phyloP scores from a whole-genome alignment of 1,139 yeast species.

The Geotrichum bryndzae region DNA sequence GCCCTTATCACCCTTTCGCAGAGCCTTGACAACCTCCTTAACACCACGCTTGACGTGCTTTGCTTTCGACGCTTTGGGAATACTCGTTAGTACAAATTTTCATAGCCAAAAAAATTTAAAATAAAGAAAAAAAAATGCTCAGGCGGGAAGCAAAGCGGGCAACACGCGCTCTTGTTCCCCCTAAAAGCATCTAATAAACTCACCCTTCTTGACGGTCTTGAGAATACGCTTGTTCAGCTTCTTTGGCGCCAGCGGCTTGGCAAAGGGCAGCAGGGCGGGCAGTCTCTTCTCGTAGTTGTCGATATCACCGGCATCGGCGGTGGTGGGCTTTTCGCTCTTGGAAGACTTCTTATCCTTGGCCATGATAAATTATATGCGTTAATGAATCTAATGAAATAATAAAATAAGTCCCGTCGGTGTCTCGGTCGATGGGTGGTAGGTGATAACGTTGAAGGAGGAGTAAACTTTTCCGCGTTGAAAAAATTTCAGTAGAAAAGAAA shows the following conservation, averaged over 20 bases:
- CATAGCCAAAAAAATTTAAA: background rate
- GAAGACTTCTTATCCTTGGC: conserved; percentile 31
- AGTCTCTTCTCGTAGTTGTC: conserved; percentile 90
- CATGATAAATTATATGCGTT: conserved; percentile 20
- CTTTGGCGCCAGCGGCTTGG: conserved; percentile 92
- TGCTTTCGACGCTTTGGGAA: conserved; percentile 70
- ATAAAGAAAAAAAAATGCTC: background rate
- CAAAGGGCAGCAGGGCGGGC: conserved; percentile 87
- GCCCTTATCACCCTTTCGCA: conserved; percentile 97
- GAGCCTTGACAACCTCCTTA: conserved; percentile 95
- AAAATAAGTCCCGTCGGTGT: background rate
- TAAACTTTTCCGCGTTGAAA: background rate
- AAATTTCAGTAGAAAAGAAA: background rate
- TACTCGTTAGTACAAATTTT: conserved; percentile 1
- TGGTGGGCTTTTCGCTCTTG: conserved; percentile 22
- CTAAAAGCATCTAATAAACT: conserved; percentile 8
- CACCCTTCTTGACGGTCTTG: conserved; percentile 80
- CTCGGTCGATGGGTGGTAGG: background rate
- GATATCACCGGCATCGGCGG: conserved; percentile 34
- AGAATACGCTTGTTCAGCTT: conserved; percentile 91
- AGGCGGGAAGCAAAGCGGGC: background rate
- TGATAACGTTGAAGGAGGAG: background rate
- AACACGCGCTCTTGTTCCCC: too few species aligned
- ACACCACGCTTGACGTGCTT: conserved; percentile 98
- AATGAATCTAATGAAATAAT: background rate